Evolutionary conservation across 306 rosid genomes (phyloP).

Genomic region (Castanopsis chinensis): DNA sequence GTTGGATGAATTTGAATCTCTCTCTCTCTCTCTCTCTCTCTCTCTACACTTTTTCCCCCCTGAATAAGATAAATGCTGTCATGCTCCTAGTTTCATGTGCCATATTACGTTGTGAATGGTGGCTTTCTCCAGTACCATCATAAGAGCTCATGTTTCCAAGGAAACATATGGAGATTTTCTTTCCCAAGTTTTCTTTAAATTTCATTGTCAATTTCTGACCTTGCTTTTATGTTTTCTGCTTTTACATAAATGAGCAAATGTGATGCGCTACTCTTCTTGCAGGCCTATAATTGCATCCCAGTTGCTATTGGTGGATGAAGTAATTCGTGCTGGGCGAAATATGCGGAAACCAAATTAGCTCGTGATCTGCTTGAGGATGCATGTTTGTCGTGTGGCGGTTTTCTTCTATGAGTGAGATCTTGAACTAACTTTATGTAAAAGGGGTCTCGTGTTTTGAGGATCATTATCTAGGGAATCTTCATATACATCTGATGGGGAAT

Average conservation of each 20-base stretch:
- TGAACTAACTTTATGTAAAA: neutral
- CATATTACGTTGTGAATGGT: neutral
- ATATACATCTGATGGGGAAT: neutral
- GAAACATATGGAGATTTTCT: neutral
- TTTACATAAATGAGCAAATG: neutral
- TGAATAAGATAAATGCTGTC: no score
- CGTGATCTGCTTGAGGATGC: neutral
- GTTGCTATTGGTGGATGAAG: slow-evolving; percentile 92
- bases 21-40: no score
- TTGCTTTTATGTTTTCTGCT: neutral
- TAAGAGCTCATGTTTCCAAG: neutral
- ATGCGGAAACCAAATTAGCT: slow-evolving; percentile 82
- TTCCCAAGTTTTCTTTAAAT: neutral
- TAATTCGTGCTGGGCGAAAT: slow-evolving; percentile 93
- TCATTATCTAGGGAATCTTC: slow-evolving; percentile 2
- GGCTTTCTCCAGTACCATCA: neutral
- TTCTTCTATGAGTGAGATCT: neutral
- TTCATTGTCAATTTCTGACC: neutral
- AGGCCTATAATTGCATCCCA: slow-evolving; percentile 97
- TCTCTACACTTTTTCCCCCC: no score
- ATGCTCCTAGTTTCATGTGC: no score
- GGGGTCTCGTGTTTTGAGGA: slow-evolving; percentile 3
- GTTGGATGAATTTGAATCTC: neutral
- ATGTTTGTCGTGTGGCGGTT: neutral
- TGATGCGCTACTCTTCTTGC: slow-evolving; percentile 15